These are phyloP conservation scores for Mycena vulgaris DNA, from an alignment of 768 basidiomycete species.

Conservation along the genomic window DNA sequence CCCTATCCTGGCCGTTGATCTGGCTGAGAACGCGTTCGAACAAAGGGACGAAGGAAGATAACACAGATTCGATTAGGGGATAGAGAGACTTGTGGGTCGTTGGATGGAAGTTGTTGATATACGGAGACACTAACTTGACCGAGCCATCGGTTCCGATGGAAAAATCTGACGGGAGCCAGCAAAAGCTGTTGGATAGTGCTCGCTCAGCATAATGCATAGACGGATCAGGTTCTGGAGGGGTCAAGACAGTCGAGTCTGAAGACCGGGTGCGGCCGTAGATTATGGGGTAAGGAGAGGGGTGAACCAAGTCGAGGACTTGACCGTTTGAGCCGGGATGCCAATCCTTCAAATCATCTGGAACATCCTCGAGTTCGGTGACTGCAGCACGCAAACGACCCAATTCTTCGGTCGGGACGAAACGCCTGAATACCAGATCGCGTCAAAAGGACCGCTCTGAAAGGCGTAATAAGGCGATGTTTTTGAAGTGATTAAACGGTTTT, in stretches of 20 bases:
- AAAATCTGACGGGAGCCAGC: constrained; percentile 50
- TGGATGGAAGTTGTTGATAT: constrained; percentile 49
- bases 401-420: constrained; percentile 45
- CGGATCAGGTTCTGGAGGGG: not conserved
- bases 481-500: not conserved
- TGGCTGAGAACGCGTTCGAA: constrained; percentile 45
- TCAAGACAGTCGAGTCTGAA: not conserved
- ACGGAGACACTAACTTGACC: constrained; percentile 33
- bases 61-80: constrained; percentile 36
- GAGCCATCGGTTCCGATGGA: constrained; percentile 38
- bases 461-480: not conserved
- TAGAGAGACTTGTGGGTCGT: constrained; percentile 35
- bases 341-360: constrained; percentile 54
- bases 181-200: constrained; percentile 36
- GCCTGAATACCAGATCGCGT: constrained; percentile 48
- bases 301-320: constrained; percentile 61
- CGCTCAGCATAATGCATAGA: not conserved
- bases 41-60: constrained; percentile 42
- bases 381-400: constrained; percentile 44
- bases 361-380: constrained; percentile 51
- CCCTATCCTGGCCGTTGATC: constrained; percentile 31
- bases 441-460: constrained; percentile 38
- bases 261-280: constrained; percentile 51
- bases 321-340: constrained; percentile 64
- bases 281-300: constrained; percentile 61